Evolutionary conservation across 2,329 filamentous ascomycete species (phyloP).

Genomic region (Paraconiothyrium sp.): DNA sequence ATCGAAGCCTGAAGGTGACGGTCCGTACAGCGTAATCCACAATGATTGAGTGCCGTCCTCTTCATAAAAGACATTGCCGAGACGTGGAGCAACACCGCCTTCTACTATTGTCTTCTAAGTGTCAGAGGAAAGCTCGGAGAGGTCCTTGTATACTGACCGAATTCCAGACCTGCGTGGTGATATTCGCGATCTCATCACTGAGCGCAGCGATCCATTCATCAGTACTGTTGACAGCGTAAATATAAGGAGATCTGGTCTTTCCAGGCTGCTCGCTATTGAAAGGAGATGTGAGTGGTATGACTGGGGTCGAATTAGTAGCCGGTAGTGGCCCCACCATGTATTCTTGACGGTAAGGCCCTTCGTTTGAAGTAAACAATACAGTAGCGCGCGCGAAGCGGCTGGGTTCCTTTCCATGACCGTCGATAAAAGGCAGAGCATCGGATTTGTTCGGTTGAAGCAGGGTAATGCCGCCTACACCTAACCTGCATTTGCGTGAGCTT

Average conservation of each 20-base stretch:
- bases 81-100: slow-evolving; percentile 29
- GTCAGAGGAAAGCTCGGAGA: neutral
- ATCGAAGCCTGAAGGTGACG: slow-evolving; percentile 53
- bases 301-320: slow-evolving; percentile 50
- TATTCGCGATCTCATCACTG: slow-evolving; percentile 30
- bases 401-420: slow-evolving; percentile 22
- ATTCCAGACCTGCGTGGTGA: slow-evolving; percentile 35
- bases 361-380: slow-evolving; percentile 23
- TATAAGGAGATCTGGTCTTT: slow-evolving; percentile 22
- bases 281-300: slow-evolving; percentile 31
- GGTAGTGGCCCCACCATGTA: slow-evolving; percentile 63
- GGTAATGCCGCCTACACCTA: slow-evolving; percentile 10
- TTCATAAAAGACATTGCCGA: slow-evolving; percentile 38
- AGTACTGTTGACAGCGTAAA: slow-evolving; percentile 6
- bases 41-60: slow-evolving; percentile 52
- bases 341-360: slow-evolving; percentile 52
- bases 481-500: slow-evolving; percentile 1
- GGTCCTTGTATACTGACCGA: slow-evolving; percentile 21
- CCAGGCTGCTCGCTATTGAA: slow-evolving; percentile 31
- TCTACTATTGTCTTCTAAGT: slow-evolving; percentile 24
- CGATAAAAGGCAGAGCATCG: slow-evolving; percentile 28
- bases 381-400: slow-evolving; percentile 33
- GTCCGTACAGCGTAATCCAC: slow-evolving; percentile 59
- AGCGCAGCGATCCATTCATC: slow-evolving; percentile 19
- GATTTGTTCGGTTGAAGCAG: slow-evolving; percentile 35